Percentiles rank a stretch among this genome's conserved stretches.
phyloP scores from a whole-genome alignment of 1,139 yeast genomes.

The Zygosaccharomyces sapae region DNA sequence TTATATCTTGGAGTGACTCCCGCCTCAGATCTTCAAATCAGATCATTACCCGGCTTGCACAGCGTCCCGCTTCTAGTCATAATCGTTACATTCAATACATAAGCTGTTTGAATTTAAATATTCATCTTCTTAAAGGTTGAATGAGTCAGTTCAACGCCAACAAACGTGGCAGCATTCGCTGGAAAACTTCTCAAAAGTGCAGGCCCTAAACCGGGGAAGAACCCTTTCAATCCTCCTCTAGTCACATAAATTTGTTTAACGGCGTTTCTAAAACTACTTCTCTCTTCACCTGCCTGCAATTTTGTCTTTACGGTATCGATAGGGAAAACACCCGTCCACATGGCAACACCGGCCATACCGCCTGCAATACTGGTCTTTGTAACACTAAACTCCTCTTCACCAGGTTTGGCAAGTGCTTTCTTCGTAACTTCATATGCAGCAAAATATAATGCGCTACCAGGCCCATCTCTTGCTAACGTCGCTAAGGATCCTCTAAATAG shows the following conservation, averaged over 20 bases:
- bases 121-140: conserved; percentile 31
- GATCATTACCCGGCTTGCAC: too few species aligned
- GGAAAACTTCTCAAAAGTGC: conserved; percentile 94
- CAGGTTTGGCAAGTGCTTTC: conserved; percentile 46
- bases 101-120: background rate
- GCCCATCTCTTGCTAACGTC: conserved; percentile 94
- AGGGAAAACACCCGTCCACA: conserved; percentile 98
- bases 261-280: conserved; percentile 59
- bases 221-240: conserved; percentile 81
- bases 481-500: conserved; percentile 89
- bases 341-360: conserved; percentile 90
- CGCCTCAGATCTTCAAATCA: too few species aligned
- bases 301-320: conserved; percentile 91
- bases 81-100: too few species aligned
- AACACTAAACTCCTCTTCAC: conserved; percentile 55
- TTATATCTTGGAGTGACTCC: too few species aligned
- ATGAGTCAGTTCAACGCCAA: conserved; percentile 89
- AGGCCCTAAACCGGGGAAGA: conserved; percentile 97
- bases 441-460: conserved; percentile 92
- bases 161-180: conserved; percentile 95
- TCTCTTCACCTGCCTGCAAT: conserved; percentile 67
- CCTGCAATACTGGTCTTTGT: conserved; percentile 83
- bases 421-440: conserved; percentile 89
- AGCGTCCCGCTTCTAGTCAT: too few species aligned
- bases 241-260: conserved; percentile 55